Evolutionary conservation across 257 asterid species (phyloP).

Genomic region (Asclepias syriaca): DNA sequence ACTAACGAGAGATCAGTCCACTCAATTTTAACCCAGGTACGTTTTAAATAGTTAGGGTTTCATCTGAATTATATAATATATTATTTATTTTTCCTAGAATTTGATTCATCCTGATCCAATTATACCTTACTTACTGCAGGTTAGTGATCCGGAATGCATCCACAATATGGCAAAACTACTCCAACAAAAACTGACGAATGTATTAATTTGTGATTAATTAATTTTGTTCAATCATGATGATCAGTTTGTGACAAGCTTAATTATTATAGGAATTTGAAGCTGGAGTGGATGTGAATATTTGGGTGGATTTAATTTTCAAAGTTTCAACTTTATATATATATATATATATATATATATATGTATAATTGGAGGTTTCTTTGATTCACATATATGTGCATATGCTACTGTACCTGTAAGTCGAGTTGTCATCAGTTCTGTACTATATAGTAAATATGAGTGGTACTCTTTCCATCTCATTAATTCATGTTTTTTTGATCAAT

Average conservation of each 20-base stretch:
- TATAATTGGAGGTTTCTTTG: no score
- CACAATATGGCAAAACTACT: constrained; percentile 22
- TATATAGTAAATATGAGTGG: background rate
- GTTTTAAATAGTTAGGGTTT: constrained; percentile 2
- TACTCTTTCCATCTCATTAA: background rate
- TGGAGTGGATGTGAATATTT: background rate
- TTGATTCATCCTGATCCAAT: no score
- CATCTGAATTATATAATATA: background rate
- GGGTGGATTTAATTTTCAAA: no score
- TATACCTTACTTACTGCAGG: constrained; percentile 16
- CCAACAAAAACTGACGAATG: constrained; percentile 21
- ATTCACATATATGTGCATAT: no score
- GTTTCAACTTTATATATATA: no score
- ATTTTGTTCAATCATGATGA: no score
- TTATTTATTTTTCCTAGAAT: background rate
- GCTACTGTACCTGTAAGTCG: constrained; percentile 2
- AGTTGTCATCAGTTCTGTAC: background rate
- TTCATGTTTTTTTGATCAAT: background rate
- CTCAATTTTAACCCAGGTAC: constrained; percentile 48
- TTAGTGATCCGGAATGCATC: constrained; percentile 3
- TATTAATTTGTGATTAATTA: background rate
- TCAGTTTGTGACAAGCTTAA: background rate
- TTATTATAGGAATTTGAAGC: background rate
- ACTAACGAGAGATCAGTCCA: constrained; percentile 29
- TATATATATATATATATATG: no score